Base-by-base conservation (phyloP, 495 filamentous ascomycete species). In the Hypoxylon subgilvum region DNA sequence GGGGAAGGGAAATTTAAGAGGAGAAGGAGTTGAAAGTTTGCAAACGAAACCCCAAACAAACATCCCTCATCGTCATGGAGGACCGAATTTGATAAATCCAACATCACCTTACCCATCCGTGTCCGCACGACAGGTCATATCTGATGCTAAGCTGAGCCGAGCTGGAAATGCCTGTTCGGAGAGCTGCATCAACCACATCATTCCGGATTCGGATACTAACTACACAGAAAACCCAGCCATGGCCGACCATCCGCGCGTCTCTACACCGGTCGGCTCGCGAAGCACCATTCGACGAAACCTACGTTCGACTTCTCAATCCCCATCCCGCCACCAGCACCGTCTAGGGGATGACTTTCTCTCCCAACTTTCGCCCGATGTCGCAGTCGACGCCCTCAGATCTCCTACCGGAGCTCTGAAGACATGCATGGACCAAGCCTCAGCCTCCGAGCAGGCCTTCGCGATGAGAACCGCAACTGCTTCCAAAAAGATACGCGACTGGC, bases 401-500 rank as follows among this genome's bases (percentile, higher is more conserved):
- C 86, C 84, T 13, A 74, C 82, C 21, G 83, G 80, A 7, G 72
- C 80, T 6, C 72, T 86, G 12, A 84, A 79, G 50, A 75, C 72
- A 41, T 89, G 86, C 62, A 84, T 91, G 58, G 86, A 85, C 23
- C 74, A 81, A 45, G 86, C 87, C 8, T 86, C 86, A 6, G 74
- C 83, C 1, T 76, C 82, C 7, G 87, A 91, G 70, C 81, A 86
- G 64, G 83, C 85, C 14, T 84, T 91, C 62, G 90, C 88, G 1
- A 80, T 89, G 47, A 79, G 86, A 61, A 89, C 88, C 10, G 89
- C 90, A 7, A 66, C 88, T 59, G 88, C 87, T 12, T 87, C 87
- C 27, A 83, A 89, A 63, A 87, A 86, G 51, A 80, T 96, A 51
- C 77, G 82, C 50, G 76, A 85, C 58, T 96, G 92, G 92, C 80